Base-by-base conservation (phyloP, 768 basidiomycete genomes). In the Pisolithus orientalis region DNA sequence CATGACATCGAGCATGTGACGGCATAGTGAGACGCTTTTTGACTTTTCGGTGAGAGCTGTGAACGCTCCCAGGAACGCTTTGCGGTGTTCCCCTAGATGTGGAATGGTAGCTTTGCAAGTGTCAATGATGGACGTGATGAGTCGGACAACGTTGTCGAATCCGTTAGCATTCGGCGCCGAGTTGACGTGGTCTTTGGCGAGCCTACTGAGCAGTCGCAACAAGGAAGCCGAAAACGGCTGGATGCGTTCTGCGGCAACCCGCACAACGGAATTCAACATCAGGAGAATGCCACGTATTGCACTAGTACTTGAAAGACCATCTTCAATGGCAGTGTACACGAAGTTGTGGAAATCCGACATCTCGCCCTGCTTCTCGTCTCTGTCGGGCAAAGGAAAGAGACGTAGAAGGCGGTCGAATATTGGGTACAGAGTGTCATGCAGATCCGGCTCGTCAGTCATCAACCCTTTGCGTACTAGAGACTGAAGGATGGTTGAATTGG, bases 31-130 rank as follows among this genome's bases (percentile, higher is more conserved):
- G 3, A 75, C 59, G 59, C 84, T 94, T 63, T 88, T 86, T 8
- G 94, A 94, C 69, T 95, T 93, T 62, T 96, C 94, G 40, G 92
- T 84, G 38, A 98, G 76, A 25, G 84, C 82, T 16, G 84, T 80
- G 55, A 97, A 79, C 11, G 83, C 83, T 53, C 79, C 84, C 47
- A 95, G 72, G 42, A 97, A 77, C 70, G 82, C 83, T 52, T 87
- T 80, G 28, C 96, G 82, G 56, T 93, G 89, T 47, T 99, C 96
- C 9, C 84, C 87, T 24, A 97, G 81, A 58, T 83, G 82, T 6
- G 81, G 79, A n/a, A 95, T 79, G 5, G 90, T 82, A 31, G 79
- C 72, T 51, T 91, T 85, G 57, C 88, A 88, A 40, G 98, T 87
- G 54, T 96, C 90, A 39, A 98, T 79, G 51, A 93, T 85, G n/a